Base-by-base conservation (phyloP, 2,329 filamentous ascomycete species). In the Calonectria pauciramosa region DNA sequence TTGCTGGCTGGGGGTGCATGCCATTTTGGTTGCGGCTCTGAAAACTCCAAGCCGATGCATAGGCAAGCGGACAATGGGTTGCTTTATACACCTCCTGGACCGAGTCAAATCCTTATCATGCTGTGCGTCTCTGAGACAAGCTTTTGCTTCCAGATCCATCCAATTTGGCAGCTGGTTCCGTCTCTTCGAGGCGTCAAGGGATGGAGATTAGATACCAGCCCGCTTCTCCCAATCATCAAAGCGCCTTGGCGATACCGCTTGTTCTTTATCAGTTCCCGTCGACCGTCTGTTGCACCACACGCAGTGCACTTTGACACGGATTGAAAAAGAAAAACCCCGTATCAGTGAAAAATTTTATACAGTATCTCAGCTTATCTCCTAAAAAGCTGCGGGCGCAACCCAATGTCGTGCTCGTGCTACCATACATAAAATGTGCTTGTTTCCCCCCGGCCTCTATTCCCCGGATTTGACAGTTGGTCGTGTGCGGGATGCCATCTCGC, bases 181-280 rank as follows among this genome's bases (percentile, higher is more conserved):
- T 74, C 63, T 49, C 11, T 44, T 63, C 41, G 41, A 51, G 56
- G 68, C 68, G 71, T 74, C 68, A 71, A 78, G 71, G 77, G 71
- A 73, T 75, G 54, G 56, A 80, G 79, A 80, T 80, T 80, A 80
- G 79, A 80, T 80, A 80, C 23, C 60, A 66, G 41, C 41, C 54
- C 54, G 52, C 16, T 18, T 69, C 71, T 80, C 77, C 79, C 79
- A 80, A 80, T 80, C 79, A 80, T 74, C 60, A 74, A 72, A 60
- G 74, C 68, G 68, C 68, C 60, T 56, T 75, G 65, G 77, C 73
- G 63, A 52, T 72, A 71, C 59, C 70, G 67, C 76, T 75, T 64
- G 67, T 75, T 36, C 66, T 75, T 73, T 80, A 79, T 80, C 76
- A 77, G 77, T 41, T 73, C 64, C 65, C 71, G 75, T 72, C 78